A percentile compares a stretch with the other conserved stretches of the same genome.
Evolutionary conservation across 257 asterid species (phyloP).

Genomic region (Nyctanthes arbortristis): DNA sequence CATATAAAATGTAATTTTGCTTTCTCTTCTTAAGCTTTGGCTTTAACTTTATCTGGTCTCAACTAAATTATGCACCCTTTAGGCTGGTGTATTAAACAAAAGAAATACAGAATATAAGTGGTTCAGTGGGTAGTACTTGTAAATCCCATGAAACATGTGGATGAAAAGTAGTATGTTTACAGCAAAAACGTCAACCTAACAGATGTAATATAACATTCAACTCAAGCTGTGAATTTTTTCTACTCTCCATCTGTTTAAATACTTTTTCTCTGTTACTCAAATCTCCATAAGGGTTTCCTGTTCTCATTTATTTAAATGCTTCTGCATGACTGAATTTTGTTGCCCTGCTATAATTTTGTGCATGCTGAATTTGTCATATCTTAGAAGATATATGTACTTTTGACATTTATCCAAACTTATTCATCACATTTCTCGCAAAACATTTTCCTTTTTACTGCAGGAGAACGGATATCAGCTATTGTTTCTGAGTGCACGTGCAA

Average conservation of each 20-base stretch:
- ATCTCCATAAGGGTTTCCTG: not conserved
- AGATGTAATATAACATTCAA: not conserved
- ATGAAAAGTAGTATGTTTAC: too few species aligned
- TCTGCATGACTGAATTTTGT: not conserved
- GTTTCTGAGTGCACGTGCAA: constrained; percentile 97
- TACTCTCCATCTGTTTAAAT: not conserved
- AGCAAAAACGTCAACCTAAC: too few species aligned
- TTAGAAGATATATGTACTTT: not conserved
- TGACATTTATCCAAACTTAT: not conserved
- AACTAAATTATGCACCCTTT: too few species aligned
- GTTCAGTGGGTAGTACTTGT: too few species aligned
- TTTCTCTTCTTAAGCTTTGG: not conserved
- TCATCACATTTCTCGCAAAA: constrained; percentile 2
- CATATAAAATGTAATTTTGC: not conserved
- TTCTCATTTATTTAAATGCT: not conserved
- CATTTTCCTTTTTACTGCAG: constrained; percentile 43
- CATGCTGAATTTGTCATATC: not conserved
- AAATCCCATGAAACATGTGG: too few species aligned
- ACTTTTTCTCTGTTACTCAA: not conserved
- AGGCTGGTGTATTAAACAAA: too few species aligned
- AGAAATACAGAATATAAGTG: too few species aligned
- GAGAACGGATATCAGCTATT: constrained; percentile 97
- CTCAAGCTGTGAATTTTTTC: not conserved
- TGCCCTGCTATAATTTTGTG: not conserved
- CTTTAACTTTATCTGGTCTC: not conserved